Percentiles rank a stretch among this genome's conserved stretches.
phyloP scores from a whole-genome alignment of 1,139 yeast genomes.

The Yamadazyma dushanensis region DNA sequence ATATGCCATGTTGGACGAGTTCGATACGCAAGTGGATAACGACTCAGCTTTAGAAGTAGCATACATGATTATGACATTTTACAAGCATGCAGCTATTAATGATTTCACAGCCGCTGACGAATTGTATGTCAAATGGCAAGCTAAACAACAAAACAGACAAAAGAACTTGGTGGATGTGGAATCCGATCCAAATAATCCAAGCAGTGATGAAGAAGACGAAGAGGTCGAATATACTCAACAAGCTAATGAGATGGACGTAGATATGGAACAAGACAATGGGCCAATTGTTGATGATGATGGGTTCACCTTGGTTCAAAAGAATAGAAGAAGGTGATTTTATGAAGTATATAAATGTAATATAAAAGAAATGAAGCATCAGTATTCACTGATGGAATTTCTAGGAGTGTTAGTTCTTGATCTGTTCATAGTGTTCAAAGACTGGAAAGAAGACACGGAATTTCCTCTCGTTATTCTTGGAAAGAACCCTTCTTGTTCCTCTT shows the following conservation, averaged over 20 bases:
- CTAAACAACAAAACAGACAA: constrained; percentile 44
- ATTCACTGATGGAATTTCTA: constrained; percentile 36
- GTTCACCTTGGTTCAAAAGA: constrained; percentile 77
- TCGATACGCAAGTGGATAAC: constrained; percentile 84
- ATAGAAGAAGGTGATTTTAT: constrained; percentile 18
- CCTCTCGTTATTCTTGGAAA: constrained; percentile 19
- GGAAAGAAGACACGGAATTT: constrained; percentile 41
- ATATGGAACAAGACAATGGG: constrained; percentile 44
- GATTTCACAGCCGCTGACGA: constrained; percentile 58
- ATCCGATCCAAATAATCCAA: constrained; percentile 62
- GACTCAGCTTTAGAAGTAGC: constrained; percentile 82
- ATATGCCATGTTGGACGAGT: constrained; percentile 93
- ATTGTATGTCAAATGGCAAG: constrained; percentile 59
- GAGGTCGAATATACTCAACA: constrained; percentile 31
- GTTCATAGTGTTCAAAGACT: constrained; percentile 43
- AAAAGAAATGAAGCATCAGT: neutral
- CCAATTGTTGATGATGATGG: constrained; percentile 93
- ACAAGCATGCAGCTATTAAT: constrained; percentile 58
- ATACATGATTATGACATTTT: constrained; percentile 60
- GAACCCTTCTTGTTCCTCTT: constrained; percentile 30
- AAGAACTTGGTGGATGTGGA: constrained; percentile 34
- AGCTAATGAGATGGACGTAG: constrained; percentile 26
- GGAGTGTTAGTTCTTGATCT: constrained; percentile 42
- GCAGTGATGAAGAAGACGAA: constrained; percentile 46
- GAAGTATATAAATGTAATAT: neutral